These are phyloP conservation scores for Botrytis elliptica DNA, from an alignment of 2,329 filamentous ascomycete genomes.

Conservation along the genomic window DNA sequence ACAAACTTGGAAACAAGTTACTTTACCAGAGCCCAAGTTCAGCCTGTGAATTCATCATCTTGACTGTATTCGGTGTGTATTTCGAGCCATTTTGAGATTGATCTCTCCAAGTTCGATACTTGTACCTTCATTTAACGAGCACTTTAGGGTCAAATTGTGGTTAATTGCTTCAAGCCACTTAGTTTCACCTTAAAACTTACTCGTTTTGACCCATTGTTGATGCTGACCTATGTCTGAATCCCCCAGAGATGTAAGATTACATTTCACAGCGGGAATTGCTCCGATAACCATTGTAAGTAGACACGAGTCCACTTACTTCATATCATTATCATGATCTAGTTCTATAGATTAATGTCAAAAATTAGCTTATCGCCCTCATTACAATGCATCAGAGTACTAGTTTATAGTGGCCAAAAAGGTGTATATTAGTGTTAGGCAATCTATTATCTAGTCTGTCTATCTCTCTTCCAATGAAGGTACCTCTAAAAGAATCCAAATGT, in stretches of 20 bases:
- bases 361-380: background rate
- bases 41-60: background rate
- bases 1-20: background rate
- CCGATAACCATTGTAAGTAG: background rate
- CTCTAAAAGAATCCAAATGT: background rate
- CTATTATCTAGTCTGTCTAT: background rate
- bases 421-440: background rate
- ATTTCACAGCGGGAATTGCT: too few species aligned
- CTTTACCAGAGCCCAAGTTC: too few species aligned
- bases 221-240: too few species aligned
- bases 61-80: background rate
- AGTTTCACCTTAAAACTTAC: fast-evolving
- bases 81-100: fast-evolving
- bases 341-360: too few species aligned
- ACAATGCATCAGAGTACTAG: background rate
- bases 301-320: background rate
- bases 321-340: background rate
- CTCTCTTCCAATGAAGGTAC: too few species aligned
- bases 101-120: background rate
- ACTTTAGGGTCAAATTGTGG: background rate
- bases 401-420: fast-evolving
- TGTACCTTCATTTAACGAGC: background rate
- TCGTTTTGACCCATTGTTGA: too few species aligned
- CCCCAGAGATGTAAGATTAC: too few species aligned
- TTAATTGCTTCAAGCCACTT: background rate